Conservation (phyloP, 257 asterid genomes). For the Avicennia marina region DNA sequence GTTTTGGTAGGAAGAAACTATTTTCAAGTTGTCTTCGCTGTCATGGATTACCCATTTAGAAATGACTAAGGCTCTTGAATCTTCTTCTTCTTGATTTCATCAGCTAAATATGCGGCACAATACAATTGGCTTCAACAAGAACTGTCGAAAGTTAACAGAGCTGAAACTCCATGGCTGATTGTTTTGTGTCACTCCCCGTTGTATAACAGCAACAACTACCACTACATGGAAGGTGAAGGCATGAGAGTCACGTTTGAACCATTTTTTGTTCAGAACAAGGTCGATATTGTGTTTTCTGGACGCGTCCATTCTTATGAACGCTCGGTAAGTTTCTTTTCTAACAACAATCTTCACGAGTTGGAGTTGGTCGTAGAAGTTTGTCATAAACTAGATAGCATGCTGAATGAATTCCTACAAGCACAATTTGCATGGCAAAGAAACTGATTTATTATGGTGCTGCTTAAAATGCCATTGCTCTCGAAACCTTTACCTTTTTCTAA, state of each 20-base stretch:
- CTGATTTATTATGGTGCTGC: too few species aligned
- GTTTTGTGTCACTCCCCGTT: constrained; percentile 86
- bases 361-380: too few species aligned
- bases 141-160: constrained; percentile 70
- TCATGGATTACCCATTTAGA: too few species aligned
- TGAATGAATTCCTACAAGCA: too few species aligned
- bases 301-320: constrained; percentile 96
- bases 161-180: constrained; percentile 87
- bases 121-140: constrained; percentile 62
- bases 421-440: too few species aligned
- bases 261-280: constrained; percentile 74
- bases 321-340: constrained; percentile 62
- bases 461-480: not conserved
- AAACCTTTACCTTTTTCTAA: not conserved
- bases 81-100: not conserved
- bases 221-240: constrained; percentile 93
- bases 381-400: too few species aligned
- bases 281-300: constrained; percentile 85
- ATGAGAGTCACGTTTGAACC: constrained; percentile 86
- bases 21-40: not conserved
- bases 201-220: constrained; percentile 87
- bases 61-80: not conserved
- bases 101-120: constrained; percentile 89
- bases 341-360: not conserved
- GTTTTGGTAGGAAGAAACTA: constrained; percentile 52